phyloP scores from a whole-genome alignment of 495 filamentous ascomycete genomes.

The Xeromyces bisporus region DNA sequence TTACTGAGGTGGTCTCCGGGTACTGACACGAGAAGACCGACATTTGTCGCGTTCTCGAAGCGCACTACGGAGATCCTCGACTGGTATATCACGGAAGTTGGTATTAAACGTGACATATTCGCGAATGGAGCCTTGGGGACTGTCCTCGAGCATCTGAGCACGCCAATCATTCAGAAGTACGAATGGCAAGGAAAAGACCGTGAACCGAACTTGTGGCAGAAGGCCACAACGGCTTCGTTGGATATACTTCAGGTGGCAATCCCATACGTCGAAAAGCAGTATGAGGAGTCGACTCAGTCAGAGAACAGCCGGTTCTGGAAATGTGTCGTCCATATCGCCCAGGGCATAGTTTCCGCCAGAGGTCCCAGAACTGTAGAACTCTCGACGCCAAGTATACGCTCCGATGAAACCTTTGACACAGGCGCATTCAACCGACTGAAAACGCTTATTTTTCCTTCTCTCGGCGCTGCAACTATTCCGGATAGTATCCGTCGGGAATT shows the following conservation, averaged over 20 bases:
- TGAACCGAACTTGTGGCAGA: conserved; percentile 56
- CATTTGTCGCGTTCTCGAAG: conserved; percentile 76
- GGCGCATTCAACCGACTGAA: conserved; percentile 50
- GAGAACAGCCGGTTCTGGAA: conserved; percentile 26
- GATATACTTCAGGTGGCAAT: conserved; percentile 51
- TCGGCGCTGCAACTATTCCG: conserved; percentile 47
- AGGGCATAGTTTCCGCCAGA: conserved; percentile 25
- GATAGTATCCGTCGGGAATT: conserved; percentile 55
- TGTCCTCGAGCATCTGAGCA: conserved; percentile 44
- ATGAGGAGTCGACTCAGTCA: conserved; percentile 12
- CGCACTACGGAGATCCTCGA: conserved; percentile 53
- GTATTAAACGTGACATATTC: conserved; percentile 48
- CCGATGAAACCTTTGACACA: conserved; percentile 63
- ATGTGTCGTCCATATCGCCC: conserved; percentile 19
- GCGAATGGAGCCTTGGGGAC: conserved; percentile 40
- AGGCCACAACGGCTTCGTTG: conserved; percentile 52
- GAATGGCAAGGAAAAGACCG: conserved; percentile 40
- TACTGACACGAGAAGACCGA: conserved; percentile 34
- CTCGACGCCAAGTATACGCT: conserved; percentile 10
- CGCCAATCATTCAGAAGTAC: conserved; percentile 62
- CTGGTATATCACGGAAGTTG: conserved; percentile 44
- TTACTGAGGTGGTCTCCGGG: conserved; percentile 35
- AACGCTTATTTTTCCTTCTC: conserved; percentile 51
- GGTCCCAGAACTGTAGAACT: conserved; percentile 17
- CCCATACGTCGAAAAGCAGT: conserved; percentile 38